Conservation (phyloP, 225 moss, liverwort and hornwort species). For the Anthoceros angustus region DNA sequence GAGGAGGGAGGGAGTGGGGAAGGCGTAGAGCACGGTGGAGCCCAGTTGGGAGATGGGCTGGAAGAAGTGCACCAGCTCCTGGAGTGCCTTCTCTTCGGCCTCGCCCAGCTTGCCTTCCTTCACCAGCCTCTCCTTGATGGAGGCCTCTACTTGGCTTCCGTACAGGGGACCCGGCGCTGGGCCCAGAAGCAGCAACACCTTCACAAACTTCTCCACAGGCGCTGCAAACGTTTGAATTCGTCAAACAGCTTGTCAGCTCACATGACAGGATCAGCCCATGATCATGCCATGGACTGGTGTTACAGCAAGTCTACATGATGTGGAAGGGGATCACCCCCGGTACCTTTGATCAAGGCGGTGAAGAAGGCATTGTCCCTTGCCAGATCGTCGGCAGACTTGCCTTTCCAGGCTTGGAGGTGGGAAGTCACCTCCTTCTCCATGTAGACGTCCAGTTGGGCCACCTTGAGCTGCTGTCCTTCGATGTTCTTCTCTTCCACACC, state of each 20-base stretch:
- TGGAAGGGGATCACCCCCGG: too few species aligned
- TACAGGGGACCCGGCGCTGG: slow-evolving; percentile 59
- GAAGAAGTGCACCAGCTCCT: slow-evolving; percentile 47
- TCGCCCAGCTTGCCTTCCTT: slow-evolving; percentile 75
- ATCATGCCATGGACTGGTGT: too few species aligned
- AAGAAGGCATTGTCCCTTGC: slow-evolving; percentile 69
- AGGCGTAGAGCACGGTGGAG: slow-evolving; percentile 54
- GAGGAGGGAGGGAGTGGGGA: slow-evolving; percentile 46
- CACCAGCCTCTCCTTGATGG: slow-evolving; percentile 60
- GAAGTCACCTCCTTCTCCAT: slow-evolving; percentile 39
- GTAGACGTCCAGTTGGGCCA: slow-evolving; percentile 67
- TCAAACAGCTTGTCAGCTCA: too few species aligned
- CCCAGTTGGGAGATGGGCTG: slow-evolving; percentile 42
- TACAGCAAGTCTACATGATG: too few species aligned
- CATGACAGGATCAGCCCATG: too few species aligned
- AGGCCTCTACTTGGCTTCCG: slow-evolving; percentile 60
- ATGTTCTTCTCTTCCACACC: too few species aligned
- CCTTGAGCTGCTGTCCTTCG: slow-evolving; percentile 19
- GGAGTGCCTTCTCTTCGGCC: slow-evolving; percentile 63
- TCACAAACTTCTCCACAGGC: slow-evolving; percentile 55
- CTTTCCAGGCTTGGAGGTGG: slow-evolving; percentile 60
- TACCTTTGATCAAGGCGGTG: slow-evolving; percentile 54
- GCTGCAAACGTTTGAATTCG: slow-evolving; percentile 13
- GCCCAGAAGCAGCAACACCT: slow-evolving; percentile 62
- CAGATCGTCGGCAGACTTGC: slow-evolving; percentile 35